Percentiles rank a stretch among this genome's conserved stretches.
Conservation (phyloP, 305 asterid species). For the Rubia balearica region DNA sequence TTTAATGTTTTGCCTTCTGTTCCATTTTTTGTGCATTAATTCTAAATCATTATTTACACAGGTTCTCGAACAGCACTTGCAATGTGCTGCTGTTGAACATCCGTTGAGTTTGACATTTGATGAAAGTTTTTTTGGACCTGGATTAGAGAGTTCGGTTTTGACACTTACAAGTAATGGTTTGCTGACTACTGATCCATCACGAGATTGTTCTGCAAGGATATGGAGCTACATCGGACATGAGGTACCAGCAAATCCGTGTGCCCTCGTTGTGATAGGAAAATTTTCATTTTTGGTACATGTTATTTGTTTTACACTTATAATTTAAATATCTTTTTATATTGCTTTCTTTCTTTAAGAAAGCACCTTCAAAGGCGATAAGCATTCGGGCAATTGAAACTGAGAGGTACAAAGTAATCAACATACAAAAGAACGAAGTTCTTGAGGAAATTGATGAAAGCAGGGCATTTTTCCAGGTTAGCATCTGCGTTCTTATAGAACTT, state of each 20-base stretch:
- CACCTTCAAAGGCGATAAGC: slow-evolving; percentile 54
- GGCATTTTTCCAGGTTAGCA: slow-evolving; percentile 85
- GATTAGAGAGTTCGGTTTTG: slow-evolving; percentile 50
- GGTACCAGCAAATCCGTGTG: slow-evolving; percentile 34
- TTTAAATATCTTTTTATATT: neutral
- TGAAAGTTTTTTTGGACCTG: slow-evolving; percentile 66
- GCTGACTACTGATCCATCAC: slow-evolving; percentile 52
- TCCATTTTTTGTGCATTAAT: slow-evolving; percentile 19
- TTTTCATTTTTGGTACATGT: neutral
- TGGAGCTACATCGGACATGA: slow-evolving; percentile 87
- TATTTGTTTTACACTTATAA: neutral
- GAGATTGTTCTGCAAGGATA: slow-evolving; percentile 49
- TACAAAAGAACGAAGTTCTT: slow-evolving; percentile 55
- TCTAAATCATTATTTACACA: slow-evolving; percentile 25
- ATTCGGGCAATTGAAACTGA: slow-evolving; percentile 75
- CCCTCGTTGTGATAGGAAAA: slow-evolving; percentile 1
- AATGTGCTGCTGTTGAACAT: slow-evolving; percentile 84
- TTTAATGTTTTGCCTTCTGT: neutral
- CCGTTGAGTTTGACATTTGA: slow-evolving; percentile 72
- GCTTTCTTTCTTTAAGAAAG: slow-evolving; percentile 42
- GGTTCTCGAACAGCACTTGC: slow-evolving; percentile 89
- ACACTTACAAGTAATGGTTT: slow-evolving; percentile 58
- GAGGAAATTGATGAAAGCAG: slow-evolving; percentile 97
- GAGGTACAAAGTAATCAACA: slow-evolving; percentile 70
- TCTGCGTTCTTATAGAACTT: neutral